These are phyloP conservation scores for Abrus pulchellus DNA, from an alignment of 306 rosid genomes.

Conservation along the genomic window DNA sequence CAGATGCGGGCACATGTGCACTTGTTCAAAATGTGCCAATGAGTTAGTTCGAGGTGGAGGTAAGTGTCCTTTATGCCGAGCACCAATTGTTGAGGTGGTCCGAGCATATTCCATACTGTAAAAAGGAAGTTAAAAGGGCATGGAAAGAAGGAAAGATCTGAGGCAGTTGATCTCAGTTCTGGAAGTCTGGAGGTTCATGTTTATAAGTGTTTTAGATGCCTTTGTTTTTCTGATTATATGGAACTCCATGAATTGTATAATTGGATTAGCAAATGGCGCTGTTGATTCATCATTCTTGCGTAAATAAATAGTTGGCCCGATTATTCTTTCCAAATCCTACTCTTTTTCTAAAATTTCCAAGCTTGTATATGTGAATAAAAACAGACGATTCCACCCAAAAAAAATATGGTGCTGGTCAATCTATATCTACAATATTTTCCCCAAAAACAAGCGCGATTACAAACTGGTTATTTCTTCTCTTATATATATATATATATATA, in stretches of 20 bases:
- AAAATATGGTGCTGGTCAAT: not conserved
- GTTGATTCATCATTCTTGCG: conserved; percentile 86
- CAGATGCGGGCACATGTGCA: conserved; percentile 99
- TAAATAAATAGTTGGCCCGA: conserved; percentile 69
- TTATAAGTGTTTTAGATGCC: conserved; percentile 68
- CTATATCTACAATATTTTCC: not conserved
- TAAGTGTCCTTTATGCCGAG: conserved; percentile 99
- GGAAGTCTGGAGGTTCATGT: conserved; percentile 59
- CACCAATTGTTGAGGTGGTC: conserved; percentile 97
- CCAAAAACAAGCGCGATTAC: conserved; percentile 17
- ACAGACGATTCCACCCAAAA: not conserved
- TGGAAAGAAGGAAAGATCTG: conserved; percentile 48
- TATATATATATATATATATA: too few species aligned
- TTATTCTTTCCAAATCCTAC: conserved; percentile 50
- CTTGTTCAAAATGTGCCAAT: conserved; percentile 97
- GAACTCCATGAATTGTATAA: conserved; percentile 67
- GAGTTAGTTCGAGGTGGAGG: conserved; percentile 97
- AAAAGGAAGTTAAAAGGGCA: conserved; percentile 61
- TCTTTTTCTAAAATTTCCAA: conserved; percentile 9
- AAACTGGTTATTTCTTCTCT: not conserved
- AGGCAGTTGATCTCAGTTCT: conserved; percentile 53
- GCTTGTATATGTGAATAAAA: conserved; percentile 6
- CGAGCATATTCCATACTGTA: conserved; percentile 98
- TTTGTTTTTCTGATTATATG: conserved; percentile 77
- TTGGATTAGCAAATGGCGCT: conserved; percentile 79